Conservation (phyloP, 2,329 filamentous ascomycete species). For the Venturia aucupariae region DNA sequence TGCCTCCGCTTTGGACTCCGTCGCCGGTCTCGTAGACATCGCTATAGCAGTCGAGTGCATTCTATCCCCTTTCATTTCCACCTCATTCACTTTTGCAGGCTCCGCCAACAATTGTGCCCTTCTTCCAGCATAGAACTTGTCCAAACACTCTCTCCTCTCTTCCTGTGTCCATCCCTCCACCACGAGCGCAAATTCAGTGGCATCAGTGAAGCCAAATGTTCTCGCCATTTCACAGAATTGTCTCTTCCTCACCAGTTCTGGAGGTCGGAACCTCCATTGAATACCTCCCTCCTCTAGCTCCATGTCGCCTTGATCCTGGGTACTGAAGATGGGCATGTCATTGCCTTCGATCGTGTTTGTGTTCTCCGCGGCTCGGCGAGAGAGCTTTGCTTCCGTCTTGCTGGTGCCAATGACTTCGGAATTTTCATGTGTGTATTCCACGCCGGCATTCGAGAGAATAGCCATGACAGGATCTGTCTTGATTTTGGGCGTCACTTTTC, state of each 20-base stretch:
- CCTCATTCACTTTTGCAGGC: neutral
- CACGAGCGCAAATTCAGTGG: slow-evolving; percentile 77
- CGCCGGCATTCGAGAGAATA: slow-evolving; percentile 78
- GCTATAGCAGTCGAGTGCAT: neutral
- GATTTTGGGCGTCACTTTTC: slow-evolving; percentile 33
- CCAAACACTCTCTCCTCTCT: slow-evolving; percentile 66
- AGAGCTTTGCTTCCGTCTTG: slow-evolving; percentile 81
- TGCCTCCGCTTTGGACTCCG: neutral
- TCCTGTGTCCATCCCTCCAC: slow-evolving; percentile 88
- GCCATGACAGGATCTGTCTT: slow-evolving; percentile 72
- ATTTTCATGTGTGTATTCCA: slow-evolving; percentile 94
- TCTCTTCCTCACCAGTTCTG: slow-evolving; percentile 60
- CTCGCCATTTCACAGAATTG: slow-evolving; percentile 90
- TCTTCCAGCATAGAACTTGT: slow-evolving; percentile 67
- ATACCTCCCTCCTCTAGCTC: slow-evolving; percentile 20
- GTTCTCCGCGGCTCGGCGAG: slow-evolving; percentile 60
- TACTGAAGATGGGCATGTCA: slow-evolving; percentile 23
- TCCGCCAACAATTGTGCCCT: slow-evolving; percentile 35
- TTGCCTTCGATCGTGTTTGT: slow-evolving; percentile 26
- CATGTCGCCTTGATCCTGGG: slow-evolving; percentile 6
- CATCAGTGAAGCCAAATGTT: slow-evolving; percentile 64
- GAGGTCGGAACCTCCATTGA: slow-evolving; percentile 47
- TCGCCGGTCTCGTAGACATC: neutral
- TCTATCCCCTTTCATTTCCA: neutral
- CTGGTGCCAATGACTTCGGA: slow-evolving; percentile 88